A percentile compares a stretch with the other conserved stretches of the same genome.
Conservation (phyloP, 768 basidiomycete genomes). For the Hygrocybe coccinea region DNA sequence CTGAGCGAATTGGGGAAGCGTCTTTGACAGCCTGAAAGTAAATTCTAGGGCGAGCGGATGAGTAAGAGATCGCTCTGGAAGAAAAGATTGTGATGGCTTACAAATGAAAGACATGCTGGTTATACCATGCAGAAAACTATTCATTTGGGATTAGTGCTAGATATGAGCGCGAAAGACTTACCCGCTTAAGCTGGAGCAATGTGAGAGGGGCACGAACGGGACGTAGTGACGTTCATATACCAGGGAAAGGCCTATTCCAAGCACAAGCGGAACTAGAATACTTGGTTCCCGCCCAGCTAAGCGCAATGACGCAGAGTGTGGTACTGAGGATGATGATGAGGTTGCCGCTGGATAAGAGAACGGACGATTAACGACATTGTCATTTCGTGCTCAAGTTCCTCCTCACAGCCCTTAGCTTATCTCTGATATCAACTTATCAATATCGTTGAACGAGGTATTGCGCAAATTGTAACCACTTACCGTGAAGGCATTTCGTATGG, state of each 20-base stretch:
- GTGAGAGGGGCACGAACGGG: conserved; percentile 19
- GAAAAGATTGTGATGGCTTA: conserved; percentile 7
- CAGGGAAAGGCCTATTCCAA: too few species aligned
- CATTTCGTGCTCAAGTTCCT: neutral
- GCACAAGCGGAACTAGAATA: too few species aligned
- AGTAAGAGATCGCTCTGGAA: too few species aligned
- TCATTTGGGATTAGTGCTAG: neutral
- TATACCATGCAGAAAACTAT: conserved; percentile 29
- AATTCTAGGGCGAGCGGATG: conserved; percentile 22
- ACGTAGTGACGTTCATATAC: conserved; percentile 34
- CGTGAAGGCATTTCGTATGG: too few species aligned
- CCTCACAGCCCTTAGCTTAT: too few species aligned
- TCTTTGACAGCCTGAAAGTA: conserved; percentile 44
- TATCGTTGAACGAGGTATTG: too few species aligned
- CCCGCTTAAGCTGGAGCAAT: conserved; percentile 38
- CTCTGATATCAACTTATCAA: too few species aligned
- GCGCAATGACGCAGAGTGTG: conserved; percentile 24
- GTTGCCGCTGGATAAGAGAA: conserved; percentile 34
- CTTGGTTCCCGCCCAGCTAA: too few species aligned
- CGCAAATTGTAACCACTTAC: too few species aligned
- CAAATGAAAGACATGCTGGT: conserved; percentile 21
- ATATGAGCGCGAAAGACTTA: conserved; percentile 13
- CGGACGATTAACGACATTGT: neutral
- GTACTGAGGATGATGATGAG: conserved; percentile 36
- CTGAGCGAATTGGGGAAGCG: conserved; percentile 33